Evolutionary conservation across 2,329 filamentous ascomycete genomes (phyloP).

Genomic region (Aspergillus sergii): DNA sequence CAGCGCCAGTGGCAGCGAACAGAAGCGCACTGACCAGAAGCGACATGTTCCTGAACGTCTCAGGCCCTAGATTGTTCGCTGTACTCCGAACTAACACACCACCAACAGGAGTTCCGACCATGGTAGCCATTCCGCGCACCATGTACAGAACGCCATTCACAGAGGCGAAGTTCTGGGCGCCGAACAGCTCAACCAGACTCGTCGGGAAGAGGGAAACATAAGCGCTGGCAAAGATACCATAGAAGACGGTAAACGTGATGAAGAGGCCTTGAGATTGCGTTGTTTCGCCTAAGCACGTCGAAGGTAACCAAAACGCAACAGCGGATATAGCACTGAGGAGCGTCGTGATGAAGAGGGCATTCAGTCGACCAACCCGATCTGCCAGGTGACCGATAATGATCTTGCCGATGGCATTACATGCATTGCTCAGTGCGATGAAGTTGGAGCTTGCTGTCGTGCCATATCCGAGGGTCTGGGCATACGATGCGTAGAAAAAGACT

Average conservation of each 20-base stretch:
- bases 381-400: conserved; percentile 44
- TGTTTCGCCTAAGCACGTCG: conserved; percentile 19
- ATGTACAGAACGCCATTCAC: background rate
- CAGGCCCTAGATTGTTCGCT: background rate
- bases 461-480: conserved; percentile 45
- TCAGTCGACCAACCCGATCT: conserved; percentile 44
- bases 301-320: conserved; percentile 30
- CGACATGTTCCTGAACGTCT: background rate
- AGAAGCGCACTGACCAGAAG: background rate
- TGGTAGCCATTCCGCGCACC: background rate
- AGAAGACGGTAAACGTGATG: conserved; percentile 36
- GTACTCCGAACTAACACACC: background rate
- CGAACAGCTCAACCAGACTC: too few species aligned
- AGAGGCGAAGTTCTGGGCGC: background rate
- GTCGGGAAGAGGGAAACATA: conserved; percentile 43
- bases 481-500: conserved; percentile 44
- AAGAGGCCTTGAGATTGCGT: conserved; percentile 30
- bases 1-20: background rate
- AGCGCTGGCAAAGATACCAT: conserved; percentile 42
- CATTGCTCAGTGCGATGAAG: conserved; percentile 46
- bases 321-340: conserved; percentile 34
- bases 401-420: conserved; percentile 43
- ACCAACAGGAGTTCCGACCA: background rate
- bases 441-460: conserved; percentile 39
- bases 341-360: conserved; percentile 40